phyloP scores from a whole-genome alignment of 1,139 yeast species.

The Kodamaea alishanica region DNA sequence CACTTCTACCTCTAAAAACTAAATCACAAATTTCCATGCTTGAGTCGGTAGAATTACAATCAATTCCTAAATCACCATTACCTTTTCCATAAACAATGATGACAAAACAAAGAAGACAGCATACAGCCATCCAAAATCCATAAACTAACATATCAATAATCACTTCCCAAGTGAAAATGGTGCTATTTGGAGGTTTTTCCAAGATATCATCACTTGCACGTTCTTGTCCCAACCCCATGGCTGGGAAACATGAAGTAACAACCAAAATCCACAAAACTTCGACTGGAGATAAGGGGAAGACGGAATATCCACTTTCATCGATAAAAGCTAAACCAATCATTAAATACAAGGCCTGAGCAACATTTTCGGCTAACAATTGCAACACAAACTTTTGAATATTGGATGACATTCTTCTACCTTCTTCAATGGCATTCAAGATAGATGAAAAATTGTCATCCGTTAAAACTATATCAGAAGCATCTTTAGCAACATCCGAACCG shows the following conservation, averaged over 20 bases:
- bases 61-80: slow-evolving; percentile 28
- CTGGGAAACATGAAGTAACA: slow-evolving; percentile 38
- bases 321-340: slow-evolving; percentile 37
- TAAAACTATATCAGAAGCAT: slow-evolving; percentile 56
- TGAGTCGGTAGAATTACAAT: slow-evolving; percentile 22
- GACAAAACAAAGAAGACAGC: slow-evolving; percentile 30
- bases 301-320: slow-evolving; percentile 30
- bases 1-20: slow-evolving; percentile 26
- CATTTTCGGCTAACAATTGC: slow-evolving; percentile 47
- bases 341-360: slow-evolving; percentile 43
- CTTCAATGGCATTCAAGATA: slow-evolving; percentile 50
- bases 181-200: slow-evolving; percentile 28
- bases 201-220: slow-evolving; percentile 30
- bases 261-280: slow-evolving; percentile 38
- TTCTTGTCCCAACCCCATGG: slow-evolving; percentile 40
- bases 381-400: slow-evolving; percentile 48
- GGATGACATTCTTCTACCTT: slow-evolving; percentile 46
- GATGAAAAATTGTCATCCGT: slow-evolving; percentile 51
- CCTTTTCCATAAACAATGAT: slow-evolving; percentile 31
- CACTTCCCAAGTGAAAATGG: slow-evolving; percentile 32
- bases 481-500: slow-evolving; percentile 56
- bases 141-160: slow-evolving; percentile 32
- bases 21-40: slow-evolving; percentile 16
- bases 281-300: slow-evolving; percentile 36
- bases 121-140: slow-evolving; percentile 36